Evolutionary conservation across 352 stramenopile genomes (phyloP), one percentile per base, ranked within the genome.

Genomic region (Pythium utonaiense): DNA sequence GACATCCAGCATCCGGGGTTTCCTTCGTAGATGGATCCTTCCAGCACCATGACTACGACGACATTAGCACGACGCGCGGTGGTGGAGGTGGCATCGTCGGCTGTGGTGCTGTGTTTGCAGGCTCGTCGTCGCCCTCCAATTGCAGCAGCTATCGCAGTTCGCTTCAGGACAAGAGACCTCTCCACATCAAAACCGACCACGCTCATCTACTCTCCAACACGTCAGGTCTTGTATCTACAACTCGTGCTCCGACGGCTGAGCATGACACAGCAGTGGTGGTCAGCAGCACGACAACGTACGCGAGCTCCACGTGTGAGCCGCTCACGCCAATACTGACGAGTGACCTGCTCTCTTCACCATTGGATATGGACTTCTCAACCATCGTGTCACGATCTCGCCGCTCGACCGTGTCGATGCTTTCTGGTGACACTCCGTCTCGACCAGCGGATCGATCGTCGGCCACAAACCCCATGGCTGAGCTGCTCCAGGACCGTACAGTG

Each of bases 401-500:
- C 40, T 47, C 40, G 49, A 48, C 51, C 22, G 31, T 27, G 6
- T 57, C 30, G n/a, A 48, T 34, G 19, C 31, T 25, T 7, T 16
- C 38, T 8, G 19, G 28, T 6, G 12, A n/a, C n/a, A 7, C 34
- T 21, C 21, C 22, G 17, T 19, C 8, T 3, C 38, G 19, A 27
- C 17, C 53, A 16, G 6, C 14, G 16, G 24, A 1, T 36, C 14
- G 2, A 27, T 34, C 24, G 6, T 6, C 33, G 14, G 33, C 9
- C 6, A 13, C 13, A n/a, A 70, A 24, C 53, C 47, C 64, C 19
- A 55, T 78, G 33, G n/a, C 59, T 0, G 48, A 58, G 42, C 72
- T 79, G 31, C 66, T 69, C 9, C 54, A 60, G 14, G 70, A 81
- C 33, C 28, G 50, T 2, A 44, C 30, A 1, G 65, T 80, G 38